Evolutionary conservation across 129 eudicot species (phyloP), one percentile per base, ranked within the genome.

Genomic region (Rutidosis leptorrhynchoides): DNA sequence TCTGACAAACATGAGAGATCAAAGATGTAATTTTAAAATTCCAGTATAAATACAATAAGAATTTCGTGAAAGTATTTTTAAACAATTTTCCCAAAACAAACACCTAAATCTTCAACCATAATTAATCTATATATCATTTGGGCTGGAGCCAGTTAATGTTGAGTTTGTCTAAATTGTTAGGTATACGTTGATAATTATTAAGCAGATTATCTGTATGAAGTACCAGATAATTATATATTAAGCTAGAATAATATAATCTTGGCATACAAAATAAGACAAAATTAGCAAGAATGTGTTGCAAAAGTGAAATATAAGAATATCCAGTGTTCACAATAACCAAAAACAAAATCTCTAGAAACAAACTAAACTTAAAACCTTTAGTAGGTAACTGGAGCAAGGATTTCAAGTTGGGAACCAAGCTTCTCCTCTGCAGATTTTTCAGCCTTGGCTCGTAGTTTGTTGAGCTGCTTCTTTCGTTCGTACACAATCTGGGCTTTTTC

Each of bases 371-470:
- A 49, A 67, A 51, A 67, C 56, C 24, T 61, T 80, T 56, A 85
- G 72, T 89, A 89, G 82, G 88, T 83, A 71, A 89, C 80, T 0
- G 90, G 80, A 4, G 88, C 84, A 75, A 89, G 82, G 25, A 89
- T 62, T 29, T 79, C 86, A 17, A 89, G 86, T 67, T 90, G 86
- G 2, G 92, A 17, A 40, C 97, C 97, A 57, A 90, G 88, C 77
- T 90, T 87, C 68, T 90, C 91, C 29, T 84, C 90, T 0, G 88
- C 94, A 40, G 70, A 68, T 77, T 85, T 85, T 82, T 84, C 97
- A 1, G 96, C 95, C 76, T 87, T 83, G 17, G 74, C 79, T 52
- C 84, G 81, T 68, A 87, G 48, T 52, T 81, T 90, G 40, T 70
- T 84, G 65, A 90, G 71, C 77, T 87, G 46, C 45, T 60, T 60